Percentiles rank a stretch among this genome's conserved stretches.
These are phyloP conservation scores for Skeletonema grethae DNA, from an alignment of 108 stramenopile species.

Conservation along the genomic window DNA sequence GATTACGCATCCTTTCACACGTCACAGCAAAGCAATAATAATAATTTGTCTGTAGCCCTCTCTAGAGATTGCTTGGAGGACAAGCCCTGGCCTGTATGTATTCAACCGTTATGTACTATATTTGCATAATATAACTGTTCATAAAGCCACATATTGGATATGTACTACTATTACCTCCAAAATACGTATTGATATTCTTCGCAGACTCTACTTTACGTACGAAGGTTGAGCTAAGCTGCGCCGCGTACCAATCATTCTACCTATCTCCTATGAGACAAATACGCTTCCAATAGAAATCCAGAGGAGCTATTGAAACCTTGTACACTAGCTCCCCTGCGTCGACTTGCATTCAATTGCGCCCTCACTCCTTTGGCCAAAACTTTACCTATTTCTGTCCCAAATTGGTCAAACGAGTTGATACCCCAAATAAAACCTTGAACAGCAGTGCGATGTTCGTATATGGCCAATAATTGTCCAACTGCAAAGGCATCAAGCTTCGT, in stretches of 20 bases:
- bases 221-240: background rate
- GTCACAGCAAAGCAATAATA: too few relatives aligned
- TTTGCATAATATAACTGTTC: too few relatives aligned
- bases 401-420: conserved; percentile 97
- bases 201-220: too few relatives aligned
- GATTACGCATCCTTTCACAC: too few relatives aligned
- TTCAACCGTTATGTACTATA: too few relatives aligned
- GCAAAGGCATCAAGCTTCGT: conserved; percentile 84
- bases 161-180: too few relatives aligned
- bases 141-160: too few relatives aligned
- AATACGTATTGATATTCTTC: too few relatives aligned
- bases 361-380: conserved; percentile 80
- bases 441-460: conserved; percentile 98
- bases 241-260: too few relatives aligned
- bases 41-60: too few relatives aligned
- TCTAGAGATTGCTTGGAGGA: too few relatives aligned
- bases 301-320: conserved; percentile 89
- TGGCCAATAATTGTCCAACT: conserved; percentile 91
- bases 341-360: conserved; percentile 65
- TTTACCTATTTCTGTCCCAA: conserved; percentile 93
- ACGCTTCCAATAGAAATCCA: conserved; percentile 74
- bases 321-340: conserved; percentile 79
- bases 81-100: too few relatives aligned
- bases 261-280: conserved; percentile 66
- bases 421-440: conserved; percentile 99